Percentiles rank a stretch among this genome's conserved stretches.
Conservation (phyloP, 208 protist species). For the Angomonas deanei region DNA sequence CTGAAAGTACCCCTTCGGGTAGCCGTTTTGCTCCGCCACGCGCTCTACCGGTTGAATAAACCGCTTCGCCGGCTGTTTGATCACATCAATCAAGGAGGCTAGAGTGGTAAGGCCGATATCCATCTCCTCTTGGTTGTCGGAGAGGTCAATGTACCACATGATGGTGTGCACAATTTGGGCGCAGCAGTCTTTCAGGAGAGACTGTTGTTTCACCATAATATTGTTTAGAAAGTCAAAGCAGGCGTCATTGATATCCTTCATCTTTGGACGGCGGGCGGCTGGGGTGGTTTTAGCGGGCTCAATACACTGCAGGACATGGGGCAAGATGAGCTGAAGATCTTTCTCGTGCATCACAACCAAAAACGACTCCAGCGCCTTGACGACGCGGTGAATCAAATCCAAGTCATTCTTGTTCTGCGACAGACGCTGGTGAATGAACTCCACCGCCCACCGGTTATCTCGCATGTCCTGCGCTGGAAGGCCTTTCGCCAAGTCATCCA, state of each 20-base stretch:
- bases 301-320: slow-evolving; percentile 86
- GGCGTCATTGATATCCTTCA: slow-evolving; percentile 78
- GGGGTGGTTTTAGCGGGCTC: slow-evolving; percentile 58
- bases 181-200: slow-evolving; percentile 77
- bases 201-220: slow-evolving; percentile 72
- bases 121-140: slow-evolving; percentile 71
- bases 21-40: slow-evolving; percentile 63
- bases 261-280: slow-evolving; percentile 26
- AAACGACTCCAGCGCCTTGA: slow-evolving; percentile 84
- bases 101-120: slow-evolving; percentile 72
- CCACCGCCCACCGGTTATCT: slow-evolving; percentile 84
- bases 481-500: slow-evolving; percentile 70
- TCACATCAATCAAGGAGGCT: slow-evolving; percentile 62
- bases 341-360: slow-evolving; percentile 81
- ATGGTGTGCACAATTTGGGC: slow-evolving; percentile 84
- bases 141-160: slow-evolving; percentile 83
- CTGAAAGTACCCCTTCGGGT: slow-evolving; percentile 50
- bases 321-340: slow-evolving; percentile 79
- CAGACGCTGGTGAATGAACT: slow-evolving; percentile 88
- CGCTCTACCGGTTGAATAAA: slow-evolving; percentile 78
- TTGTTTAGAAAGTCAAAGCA: slow-evolving; percentile 86
- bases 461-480: slow-evolving; percentile 83
- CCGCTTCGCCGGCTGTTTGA: slow-evolving; percentile 60
- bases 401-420: slow-evolving; percentile 83
- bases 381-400: slow-evolving; percentile 70